Base-by-base conservation (phyloP, 2,329 filamentous ascomycete genomes). In the Macrophomina tecta region DNA sequence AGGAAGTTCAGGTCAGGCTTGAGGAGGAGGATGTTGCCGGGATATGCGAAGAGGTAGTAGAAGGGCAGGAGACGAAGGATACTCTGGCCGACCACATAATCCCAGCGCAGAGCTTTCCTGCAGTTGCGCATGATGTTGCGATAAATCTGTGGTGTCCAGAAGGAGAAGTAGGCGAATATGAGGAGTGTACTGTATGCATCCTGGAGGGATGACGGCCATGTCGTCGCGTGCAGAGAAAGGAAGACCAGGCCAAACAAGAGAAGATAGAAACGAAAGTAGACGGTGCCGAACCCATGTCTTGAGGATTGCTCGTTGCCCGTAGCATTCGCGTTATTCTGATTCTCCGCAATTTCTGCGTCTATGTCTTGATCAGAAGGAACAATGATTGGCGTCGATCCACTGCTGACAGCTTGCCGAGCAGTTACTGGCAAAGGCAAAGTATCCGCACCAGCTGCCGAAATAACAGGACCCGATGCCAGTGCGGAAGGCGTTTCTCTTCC, bases 81-180 rank as follows among this genome's bases (percentile, higher is more conserved):
- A 56, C 91, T 95, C 77, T 97, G 92, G 2, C 93, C 94, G 28
- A 93, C 75, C 66, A 97, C 90, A 75, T 97, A 99, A 68, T 91
- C 90, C 93, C 94, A 97, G 3, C 90, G 86, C n/a, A 98, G 84
- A 0, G 94, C 94, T 73, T 91, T 92, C 48, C 94, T 92, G 78
- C 93, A 97, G 79, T 97, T 97, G 64, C 94, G 91, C 79, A 92
- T 88, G 64, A 91, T 84, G 77, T 99, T 99, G 69, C 95, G 91
- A 75, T 91, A 87, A 71, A 98, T 97, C 77, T 99, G 95, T 0
- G 95, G 94, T 0, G 89, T 76, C 94, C 94, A 98, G 75, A 97
- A 90, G 23, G 94, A 97, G 52, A 97, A 86, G 76, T 97, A 97
- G 64, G 86, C 70, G 72, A 94, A 88, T 2, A 87, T 85, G 28